A percentile compares a stretch with the other conserved stretches of the same genome.
These are phyloP conservation scores for Jaltomata sinuosa DNA, from an alignment of 257 asterid species.

Conservation along the genomic window DNA sequence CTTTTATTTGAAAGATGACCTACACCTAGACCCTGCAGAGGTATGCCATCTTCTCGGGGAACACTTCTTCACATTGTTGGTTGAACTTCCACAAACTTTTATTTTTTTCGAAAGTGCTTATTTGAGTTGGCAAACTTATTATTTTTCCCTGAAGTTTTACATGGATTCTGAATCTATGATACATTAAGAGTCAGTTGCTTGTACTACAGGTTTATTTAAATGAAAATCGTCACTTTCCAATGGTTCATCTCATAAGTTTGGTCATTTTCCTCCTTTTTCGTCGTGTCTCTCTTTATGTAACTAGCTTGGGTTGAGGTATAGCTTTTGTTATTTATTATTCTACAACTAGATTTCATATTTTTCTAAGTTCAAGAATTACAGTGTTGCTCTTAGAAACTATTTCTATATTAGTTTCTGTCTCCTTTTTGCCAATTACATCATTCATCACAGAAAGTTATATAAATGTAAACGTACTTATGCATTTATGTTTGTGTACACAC, in stretches of 20 bases:
- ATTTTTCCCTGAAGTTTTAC: neutral
- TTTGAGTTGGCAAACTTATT: neutral
- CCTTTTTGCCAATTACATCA: neutral
- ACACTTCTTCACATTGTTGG: neutral
- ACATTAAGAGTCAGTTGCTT: neutral
- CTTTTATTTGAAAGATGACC: conserved; percentile 93
- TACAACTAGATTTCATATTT: neutral
- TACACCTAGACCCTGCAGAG: conserved; percentile 97
- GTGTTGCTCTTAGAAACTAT: neutral
- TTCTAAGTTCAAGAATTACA: neutral
- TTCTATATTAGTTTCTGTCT: neutral
- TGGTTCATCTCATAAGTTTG: neutral
- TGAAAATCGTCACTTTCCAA: neutral
- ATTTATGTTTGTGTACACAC: neutral
- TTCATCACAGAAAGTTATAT: neutral
- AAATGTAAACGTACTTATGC: neutral
- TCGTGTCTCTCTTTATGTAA: neutral
- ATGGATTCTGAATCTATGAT: neutral
- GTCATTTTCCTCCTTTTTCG: neutral
- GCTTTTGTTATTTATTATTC: neutral
- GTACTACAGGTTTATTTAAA: neutral
- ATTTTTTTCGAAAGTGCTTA: neutral
- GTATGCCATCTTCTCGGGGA: conserved; percentile 22
- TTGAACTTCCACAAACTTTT: neutral
- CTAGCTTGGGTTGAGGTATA: neutral